Evolutionary conservation across 2,329 filamentous ascomycete genomes (phyloP), one percentile per base, ranked within the genome.

Genomic region (Trichoderma gracile): DNA sequence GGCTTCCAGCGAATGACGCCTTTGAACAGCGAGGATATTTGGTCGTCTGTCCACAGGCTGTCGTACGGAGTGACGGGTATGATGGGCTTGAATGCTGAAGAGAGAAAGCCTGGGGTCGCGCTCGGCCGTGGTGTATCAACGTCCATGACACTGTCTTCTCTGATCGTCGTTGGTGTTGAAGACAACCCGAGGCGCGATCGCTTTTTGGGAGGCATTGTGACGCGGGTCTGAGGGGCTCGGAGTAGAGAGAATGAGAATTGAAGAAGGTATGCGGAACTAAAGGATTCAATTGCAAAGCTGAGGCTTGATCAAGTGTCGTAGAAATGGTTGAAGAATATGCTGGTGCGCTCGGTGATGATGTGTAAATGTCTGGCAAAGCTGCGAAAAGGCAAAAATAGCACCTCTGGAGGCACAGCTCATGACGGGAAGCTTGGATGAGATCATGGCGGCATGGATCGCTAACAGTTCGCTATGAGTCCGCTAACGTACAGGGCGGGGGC

Each of bases 1-100:
- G 95, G 95, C 75, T 99, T 99, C 90, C 91, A 97, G 73, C 89
- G 86, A 68, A 98, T 93, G 69, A 98, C 89, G 59, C 89, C 92
- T 75, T 97, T 97, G 79, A 97, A 92, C 0, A 99, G 83, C 46
- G 92, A 93, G 1, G 92, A 93, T 69, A 96, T 90, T 77, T 99
- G 95, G 73, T 97, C 94, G 72, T 97, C 93, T 4, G 93, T 97
- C 95, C 95, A 99, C 27, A 89, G 86, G 68, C 94, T 91, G 64
- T 86, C 85, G 45, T 64, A 64, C 55, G 66, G 71, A 0, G 50
- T 56, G 12, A 70, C 68, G 5, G 70, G 69, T 12, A 65, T 65
- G 4, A 67, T 68, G 12, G 68, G 65, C 33, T 72, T 73, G 47
- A 63, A 53, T 7, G 72, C 66, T 17, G 64, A 64, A 3, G 65